Evolutionary conservation across 768 basidiomycete genomes (phyloP).

Genomic region (Exsudoporus frostii): DNA sequence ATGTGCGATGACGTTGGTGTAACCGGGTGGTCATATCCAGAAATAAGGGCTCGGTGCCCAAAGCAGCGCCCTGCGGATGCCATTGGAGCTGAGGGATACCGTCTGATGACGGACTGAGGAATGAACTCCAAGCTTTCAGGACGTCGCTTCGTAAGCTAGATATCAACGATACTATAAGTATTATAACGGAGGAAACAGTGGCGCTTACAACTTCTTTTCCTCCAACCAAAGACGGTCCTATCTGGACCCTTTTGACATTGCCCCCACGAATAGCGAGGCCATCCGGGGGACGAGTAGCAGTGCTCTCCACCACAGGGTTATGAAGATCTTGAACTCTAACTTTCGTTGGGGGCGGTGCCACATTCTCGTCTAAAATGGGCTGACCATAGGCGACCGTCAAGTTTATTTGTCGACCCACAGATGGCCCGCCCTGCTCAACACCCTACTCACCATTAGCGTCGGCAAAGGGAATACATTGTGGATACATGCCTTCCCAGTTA

Average conservation of each 20-base stretch:
- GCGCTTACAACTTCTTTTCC: conserved; percentile 11
- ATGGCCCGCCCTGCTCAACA: not conserved
- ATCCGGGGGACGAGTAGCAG: not conserved
- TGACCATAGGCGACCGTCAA: conserved; percentile 3
- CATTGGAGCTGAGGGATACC: conserved; percentile 14
- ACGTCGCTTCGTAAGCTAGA: conserved; percentile 7
- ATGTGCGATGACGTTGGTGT: not conserved
- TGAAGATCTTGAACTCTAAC: not conserved
- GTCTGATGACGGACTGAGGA: conserved; percentile 27
- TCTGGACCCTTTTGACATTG: not conserved
- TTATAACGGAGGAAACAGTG: not conserved
- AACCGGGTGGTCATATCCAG: not conserved
- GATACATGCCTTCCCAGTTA: conserved; percentile 1
- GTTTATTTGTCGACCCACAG: not conserved
- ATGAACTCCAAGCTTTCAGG: conserved; percentile 24
- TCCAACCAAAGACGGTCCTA: not conserved
- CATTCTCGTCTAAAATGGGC: not conserved
- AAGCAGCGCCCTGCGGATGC: not conserved
- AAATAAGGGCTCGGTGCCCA: not conserved
- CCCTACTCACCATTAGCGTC: conserved; percentile 1
- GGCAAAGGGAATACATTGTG: not conserved
- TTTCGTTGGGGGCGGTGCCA: not conserved
- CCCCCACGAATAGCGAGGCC: not conserved
- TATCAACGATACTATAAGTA: not conserved
- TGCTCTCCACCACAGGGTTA: not conserved